These are phyloP conservation scores for Camelina neglecta DNA, from an alignment of 345 rosid genomes.

Conservation along the genomic window DNA sequence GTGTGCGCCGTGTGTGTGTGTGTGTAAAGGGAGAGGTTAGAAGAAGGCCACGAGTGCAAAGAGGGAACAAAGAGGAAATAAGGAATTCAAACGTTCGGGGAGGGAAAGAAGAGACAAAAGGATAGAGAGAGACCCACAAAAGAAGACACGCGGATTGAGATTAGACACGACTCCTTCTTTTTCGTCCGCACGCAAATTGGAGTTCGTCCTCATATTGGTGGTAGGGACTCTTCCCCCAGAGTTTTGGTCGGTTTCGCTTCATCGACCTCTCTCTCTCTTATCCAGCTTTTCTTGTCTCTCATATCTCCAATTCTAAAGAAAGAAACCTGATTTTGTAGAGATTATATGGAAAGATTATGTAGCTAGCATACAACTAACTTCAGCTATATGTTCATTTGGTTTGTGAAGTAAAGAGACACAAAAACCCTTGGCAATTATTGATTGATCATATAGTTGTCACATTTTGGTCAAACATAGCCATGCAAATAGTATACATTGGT, in stretches of 20 bases:
- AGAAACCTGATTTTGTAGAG: not conserved
- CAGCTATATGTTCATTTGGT: not conserved
- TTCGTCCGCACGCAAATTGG: slow-evolving; percentile 24
- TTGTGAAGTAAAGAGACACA: not conserved
- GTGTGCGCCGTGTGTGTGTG: slow-evolving; percentile 24
- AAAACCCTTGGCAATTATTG: slow-evolving; percentile 9
- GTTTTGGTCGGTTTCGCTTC: slow-evolving; percentile 41
- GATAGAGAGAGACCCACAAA: slow-evolving; percentile 38
- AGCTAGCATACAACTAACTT: not conserved
- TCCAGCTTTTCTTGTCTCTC: slow-evolving; percentile 24
- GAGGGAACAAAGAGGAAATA: slow-evolving; percentile 27
- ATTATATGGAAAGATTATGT: not conserved
- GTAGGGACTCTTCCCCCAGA: slow-evolving; percentile 34
- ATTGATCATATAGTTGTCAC: slow-evolving; percentile 1
- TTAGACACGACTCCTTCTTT: slow-evolving; percentile 38
- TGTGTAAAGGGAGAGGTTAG: slow-evolving; percentile 29
- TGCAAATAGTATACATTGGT: slow-evolving; percentile 11
- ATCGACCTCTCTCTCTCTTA: slow-evolving; percentile 20
- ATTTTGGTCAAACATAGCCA: slow-evolving; percentile 19
- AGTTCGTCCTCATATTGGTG: slow-evolving; percentile 30
- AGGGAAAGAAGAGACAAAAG: slow-evolving; percentile 31
- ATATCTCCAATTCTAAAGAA: slow-evolving; percentile 1
- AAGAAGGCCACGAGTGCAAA: slow-evolving; percentile 38
- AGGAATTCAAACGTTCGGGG: slow-evolving; percentile 3
- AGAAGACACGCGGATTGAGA: slow-evolving; percentile 34